These are phyloP conservation scores for Casaregolazyma suthepensis DNA, from an alignment of 1,139 yeast species.

Conservation along the genomic window DNA sequence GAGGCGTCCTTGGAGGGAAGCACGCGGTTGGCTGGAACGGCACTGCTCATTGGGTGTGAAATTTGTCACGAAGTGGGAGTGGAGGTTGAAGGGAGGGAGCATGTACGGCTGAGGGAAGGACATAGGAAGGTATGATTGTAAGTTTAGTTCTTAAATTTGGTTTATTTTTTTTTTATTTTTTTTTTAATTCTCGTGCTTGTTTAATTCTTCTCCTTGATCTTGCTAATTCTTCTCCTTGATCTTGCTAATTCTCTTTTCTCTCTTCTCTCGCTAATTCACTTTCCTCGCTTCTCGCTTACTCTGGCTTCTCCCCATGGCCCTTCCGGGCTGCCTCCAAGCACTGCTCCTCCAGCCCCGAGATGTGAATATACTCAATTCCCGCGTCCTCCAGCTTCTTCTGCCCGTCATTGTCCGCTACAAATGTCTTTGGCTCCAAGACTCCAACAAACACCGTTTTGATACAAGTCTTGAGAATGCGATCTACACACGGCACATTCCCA, in stretches of 20 bases:
- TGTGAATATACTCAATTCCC: slow-evolving; percentile 67
- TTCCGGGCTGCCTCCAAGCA: slow-evolving; percentile 66
- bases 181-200: too few species aligned
- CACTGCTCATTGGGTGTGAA: slow-evolving; percentile 3
- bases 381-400: slow-evolving; percentile 44
- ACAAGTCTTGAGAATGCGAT: slow-evolving; percentile 55
- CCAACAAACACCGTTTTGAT: slow-evolving; percentile 85
- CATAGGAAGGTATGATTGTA: too few species aligned
- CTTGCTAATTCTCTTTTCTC: too few species aligned
- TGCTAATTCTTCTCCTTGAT: too few species aligned
- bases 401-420: slow-evolving; percentile 74
- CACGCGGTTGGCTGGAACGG: slow-evolving; percentile 22
- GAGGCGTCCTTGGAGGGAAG: slow-evolving; percentile 51
- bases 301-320: slow-evolving; percentile 50
- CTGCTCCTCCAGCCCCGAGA: slow-evolving; percentile 78
- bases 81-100: too few species aligned
- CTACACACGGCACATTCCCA: slow-evolving; percentile 86
- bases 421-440: slow-evolving; percentile 82
- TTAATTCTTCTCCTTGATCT: too few species aligned
- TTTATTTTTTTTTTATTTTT: too few species aligned
- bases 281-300: too few species aligned
- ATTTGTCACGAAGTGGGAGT: neutral
- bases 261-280: too few species aligned
- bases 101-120: too few species aligned
- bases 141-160: too few species aligned